Evolutionary conservation across 371 early-diverging fungal genomes (phyloP), one percentile per base, ranked within the genome.

Genomic region (Mucor mucedo): DNA sequence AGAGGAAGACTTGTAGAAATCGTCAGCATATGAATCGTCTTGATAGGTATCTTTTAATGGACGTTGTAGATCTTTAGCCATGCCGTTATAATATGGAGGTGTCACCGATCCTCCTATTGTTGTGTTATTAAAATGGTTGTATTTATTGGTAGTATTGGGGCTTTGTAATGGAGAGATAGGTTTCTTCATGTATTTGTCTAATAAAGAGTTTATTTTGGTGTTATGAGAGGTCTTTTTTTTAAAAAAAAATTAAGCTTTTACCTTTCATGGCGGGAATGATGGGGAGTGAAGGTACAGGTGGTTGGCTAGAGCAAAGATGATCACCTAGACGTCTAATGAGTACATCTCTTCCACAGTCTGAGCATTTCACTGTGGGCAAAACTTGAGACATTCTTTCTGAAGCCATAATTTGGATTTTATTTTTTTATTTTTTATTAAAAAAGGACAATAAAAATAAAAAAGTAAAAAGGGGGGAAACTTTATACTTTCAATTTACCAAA

Each of bases 261-360:
- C 74, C 73, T 71, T 73, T 66, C 21, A 62, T 52, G 39, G 66
- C 50, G 53, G 75, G 75, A 52, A 73, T 52, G 21, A 77, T 72
- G 33, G 87, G 87, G 29, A 86, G 54, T 11, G 74, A 62, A 32
- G 89, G 89, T 45, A 88, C 75, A 41, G 84, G 75, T 11, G 87
- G 87, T 54, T 79, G 79, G 52, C 76, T 80, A 7, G 82, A 72
- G 55, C 89, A 88, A 13, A 84, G 68, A 63, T 88, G 89, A 47
- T 84, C 84, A 42, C 83, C 82, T 44, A 88, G 66, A 54, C 72
- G 73, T 10, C 84, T 82, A 56, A 86, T 82, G 53, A 81, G 81
- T 32, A 88, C 82, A 59, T 82, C 82, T 58, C 78, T 65, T 38
- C 87, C 89, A 74, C 89, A 88, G 63, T 86, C 86, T 45, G 84